A percentile compares a stretch with the other conserved stretches of the same genome.
phyloP scores from a whole-genome alignment of 2,329 filamentous ascomycete species.

The Pseudogymnoascus sp. region DNA sequence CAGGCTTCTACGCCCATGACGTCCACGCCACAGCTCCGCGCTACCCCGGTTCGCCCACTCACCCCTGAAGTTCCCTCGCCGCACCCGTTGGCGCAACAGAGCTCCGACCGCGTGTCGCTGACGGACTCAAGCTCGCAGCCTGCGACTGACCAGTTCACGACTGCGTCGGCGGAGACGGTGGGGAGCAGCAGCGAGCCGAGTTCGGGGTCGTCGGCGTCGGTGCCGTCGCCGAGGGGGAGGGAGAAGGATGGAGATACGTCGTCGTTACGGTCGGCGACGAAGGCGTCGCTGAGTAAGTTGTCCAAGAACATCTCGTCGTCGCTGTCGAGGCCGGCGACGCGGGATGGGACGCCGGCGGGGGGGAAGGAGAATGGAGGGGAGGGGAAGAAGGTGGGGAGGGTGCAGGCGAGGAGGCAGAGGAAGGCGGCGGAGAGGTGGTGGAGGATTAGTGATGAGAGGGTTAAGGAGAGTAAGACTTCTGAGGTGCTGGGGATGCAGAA shows the following conservation, averaged over 20 bases:
- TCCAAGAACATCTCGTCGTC: not conserved
- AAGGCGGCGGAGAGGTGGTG: slow-evolving; percentile 76
- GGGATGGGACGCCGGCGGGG: not conserved
- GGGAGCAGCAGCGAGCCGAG: not conserved
- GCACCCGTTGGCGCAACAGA: not conserved
- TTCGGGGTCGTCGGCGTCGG: slow-evolving; percentile 15
- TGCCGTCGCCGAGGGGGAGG: slow-evolving; percentile 21
- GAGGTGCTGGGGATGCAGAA: slow-evolving; percentile 91
- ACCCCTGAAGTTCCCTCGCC: not conserved
- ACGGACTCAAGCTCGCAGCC: not conserved
- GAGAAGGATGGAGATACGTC: not conserved
- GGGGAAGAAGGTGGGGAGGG: slow-evolving; percentile 24
- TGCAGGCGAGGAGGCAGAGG: slow-evolving; percentile 44
- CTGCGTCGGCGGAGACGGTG: not conserved
- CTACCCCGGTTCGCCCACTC: not conserved
- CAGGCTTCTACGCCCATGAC: slow-evolving; percentile 17
- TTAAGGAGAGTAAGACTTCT: slow-evolving; percentile 85
- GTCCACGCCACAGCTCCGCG: slow-evolving; percentile 28
- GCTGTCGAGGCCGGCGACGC: not conserved
- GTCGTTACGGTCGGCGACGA: not conserved
- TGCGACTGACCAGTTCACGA: not conserved
- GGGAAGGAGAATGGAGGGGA: slow-evolving; percentile 11
- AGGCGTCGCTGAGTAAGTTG: not conserved
- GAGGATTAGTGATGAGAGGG: slow-evolving; percentile 95
- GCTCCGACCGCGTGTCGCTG: not conserved